Percentiles rank a stretch among this genome's conserved stretches.
Evolutionary conservation across 2,329 filamentous ascomycete species (phyloP).

Genomic region (Fusarium sambucinum): DNA sequence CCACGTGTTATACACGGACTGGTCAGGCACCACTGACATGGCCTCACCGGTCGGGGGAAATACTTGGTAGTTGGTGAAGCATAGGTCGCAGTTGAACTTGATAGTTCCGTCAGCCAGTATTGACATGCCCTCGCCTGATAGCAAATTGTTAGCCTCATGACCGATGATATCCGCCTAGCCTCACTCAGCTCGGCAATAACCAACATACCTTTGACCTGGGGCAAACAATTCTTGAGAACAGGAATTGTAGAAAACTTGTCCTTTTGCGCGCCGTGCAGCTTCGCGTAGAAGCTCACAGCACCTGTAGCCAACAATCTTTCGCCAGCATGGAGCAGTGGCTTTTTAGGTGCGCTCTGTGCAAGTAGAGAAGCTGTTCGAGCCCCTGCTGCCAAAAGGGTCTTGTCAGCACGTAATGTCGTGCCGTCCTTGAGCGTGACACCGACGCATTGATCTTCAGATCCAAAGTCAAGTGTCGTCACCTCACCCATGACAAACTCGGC

Average conservation of each 20-base stretch:
- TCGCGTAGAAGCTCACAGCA: constrained; percentile 58
- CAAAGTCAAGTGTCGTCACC: constrained; percentile 61
- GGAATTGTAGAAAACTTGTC: constrained; percentile 63
- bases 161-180: constrained; percentile 26
- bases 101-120: constrained; percentile 63
- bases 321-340: constrained; percentile 64
- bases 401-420: constrained; percentile 61
- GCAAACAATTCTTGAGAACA: constrained; percentile 62
- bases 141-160: constrained; percentile 9
- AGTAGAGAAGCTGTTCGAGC: constrained; percentile 68
- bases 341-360: constrained; percentile 62
- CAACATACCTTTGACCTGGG: constrained; percentile 57
- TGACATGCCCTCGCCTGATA: constrained; percentile 57
- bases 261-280: constrained; percentile 58
- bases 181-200: background rate
- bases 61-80: constrained; percentile 66
- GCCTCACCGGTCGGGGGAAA: constrained; percentile 61
- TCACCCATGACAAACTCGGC: constrained; percentile 67
- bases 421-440: constrained; percentile 65
- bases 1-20: constrained; percentile 58
- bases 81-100: constrained; percentile 72
- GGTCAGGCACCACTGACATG: constrained; percentile 64
- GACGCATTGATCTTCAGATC: constrained; percentile 58
- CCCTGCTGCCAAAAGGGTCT: constrained; percentile 67
- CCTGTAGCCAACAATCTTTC: constrained; percentile 68